A percentile compares a stretch with the other conserved stretches of the same genome.
Conservation (phyloP, 352 stramenopile species). For the Aphanomyces invadans region DNA sequence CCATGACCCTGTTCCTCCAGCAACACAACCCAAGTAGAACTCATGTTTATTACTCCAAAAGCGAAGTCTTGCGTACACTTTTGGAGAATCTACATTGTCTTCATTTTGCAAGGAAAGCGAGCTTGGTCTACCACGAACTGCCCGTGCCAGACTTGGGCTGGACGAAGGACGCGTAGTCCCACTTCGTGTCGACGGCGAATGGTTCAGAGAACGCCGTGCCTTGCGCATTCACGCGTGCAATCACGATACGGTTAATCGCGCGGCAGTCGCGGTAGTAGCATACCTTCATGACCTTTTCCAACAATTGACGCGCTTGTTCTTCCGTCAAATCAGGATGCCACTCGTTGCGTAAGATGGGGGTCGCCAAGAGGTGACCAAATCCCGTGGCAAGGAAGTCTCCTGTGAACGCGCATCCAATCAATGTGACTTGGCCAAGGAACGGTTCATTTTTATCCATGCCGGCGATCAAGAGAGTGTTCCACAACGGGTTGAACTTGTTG, state of each 20-base stretch:
- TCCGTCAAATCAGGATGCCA: constrained; percentile 91
- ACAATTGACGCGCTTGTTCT: constrained; percentile 87
- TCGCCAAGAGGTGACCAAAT: constrained; percentile 95
- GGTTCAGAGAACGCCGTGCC: constrained; percentile 90
- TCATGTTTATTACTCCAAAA: constrained; percentile 5
- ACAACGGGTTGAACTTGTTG: constrained; percentile 98
- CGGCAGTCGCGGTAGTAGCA: constrained; percentile 98
- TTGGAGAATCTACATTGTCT: too few species aligned
- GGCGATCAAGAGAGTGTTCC: constrained; percentile 97
- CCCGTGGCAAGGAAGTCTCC: constrained; percentile 96
- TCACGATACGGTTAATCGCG: constrained; percentile 96
- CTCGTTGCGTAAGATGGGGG: constrained; percentile 94
- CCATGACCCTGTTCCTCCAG: not conserved
- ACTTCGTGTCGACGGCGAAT: constrained; percentile 94
- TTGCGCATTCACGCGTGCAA: constrained; percentile 90
- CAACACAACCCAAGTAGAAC: not conserved
- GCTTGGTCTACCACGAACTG: constrained; percentile 81
- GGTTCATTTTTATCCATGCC: constrained; percentile 86
- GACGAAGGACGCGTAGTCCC: constrained; percentile 84
- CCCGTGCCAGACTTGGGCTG: constrained; percentile 85
- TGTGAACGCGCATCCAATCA: constrained; percentile 96
- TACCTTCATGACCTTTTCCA: constrained; percentile 97
- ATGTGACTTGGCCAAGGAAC: constrained; percentile 95
- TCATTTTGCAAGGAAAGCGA: too few species aligned
- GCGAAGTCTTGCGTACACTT: not conserved